Percentiles rank a stretch among this genome's conserved stretches.
These are phyloP conservation scores for Termitomyces sp. DNA, from an alignment of 768 basidiomycete species.

Conservation along the genomic window DNA sequence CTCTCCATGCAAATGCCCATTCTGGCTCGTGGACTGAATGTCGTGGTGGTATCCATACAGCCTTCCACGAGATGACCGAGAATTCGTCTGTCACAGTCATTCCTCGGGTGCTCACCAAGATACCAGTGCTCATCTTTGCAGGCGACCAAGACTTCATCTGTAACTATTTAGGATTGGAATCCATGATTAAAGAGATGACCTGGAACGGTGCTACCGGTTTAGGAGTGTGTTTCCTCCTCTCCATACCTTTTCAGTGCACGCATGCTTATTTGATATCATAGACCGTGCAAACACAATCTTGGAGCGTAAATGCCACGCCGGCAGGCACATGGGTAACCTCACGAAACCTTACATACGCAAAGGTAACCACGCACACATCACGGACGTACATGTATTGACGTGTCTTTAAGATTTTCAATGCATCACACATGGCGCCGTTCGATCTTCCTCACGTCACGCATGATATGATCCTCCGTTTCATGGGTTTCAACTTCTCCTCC, in stretches of 20 bases:
- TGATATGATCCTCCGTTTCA: slow-evolving; percentile 98
- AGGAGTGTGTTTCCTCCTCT: slow-evolving; percentile 50
- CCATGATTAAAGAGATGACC: slow-evolving; percentile 71
- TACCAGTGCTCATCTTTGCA: slow-evolving; percentile 86
- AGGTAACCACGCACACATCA: slow-evolving; percentile 39
- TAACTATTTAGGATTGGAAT: slow-evolving; percentile 89
- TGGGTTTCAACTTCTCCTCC: slow-evolving; percentile 83
- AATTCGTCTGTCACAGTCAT: slow-evolving; percentile 72
- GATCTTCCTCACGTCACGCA: slow-evolving; percentile 86
- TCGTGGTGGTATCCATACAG: slow-evolving; percentile 52
- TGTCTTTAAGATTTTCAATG: slow-evolving; percentile 67
- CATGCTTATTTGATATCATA: slow-evolving; percentile 16
- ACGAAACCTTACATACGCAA: slow-evolving; percentile 89
- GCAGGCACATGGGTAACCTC: slow-evolving; percentile 91
- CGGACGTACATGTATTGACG: background rate
- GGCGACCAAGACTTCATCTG: slow-evolving; percentile 97
- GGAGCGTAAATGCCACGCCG: slow-evolving; percentile 66
- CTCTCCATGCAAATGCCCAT: slow-evolving; percentile 77
- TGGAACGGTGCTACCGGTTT: slow-evolving; percentile 88
- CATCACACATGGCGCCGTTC: slow-evolving; percentile 93
- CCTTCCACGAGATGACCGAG: slow-evolving; percentile 51
- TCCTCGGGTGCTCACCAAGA: slow-evolving; percentile 70
- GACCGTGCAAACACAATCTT: slow-evolving; percentile 66
- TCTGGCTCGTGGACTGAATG: slow-evolving; percentile 89
- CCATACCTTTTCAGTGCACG: background rate